Percentiles rank a stretch among this genome's conserved stretches.
Conservation (phyloP, 2,329 filamentous ascomycete genomes). For the Cytospora paraplurivora region DNA sequence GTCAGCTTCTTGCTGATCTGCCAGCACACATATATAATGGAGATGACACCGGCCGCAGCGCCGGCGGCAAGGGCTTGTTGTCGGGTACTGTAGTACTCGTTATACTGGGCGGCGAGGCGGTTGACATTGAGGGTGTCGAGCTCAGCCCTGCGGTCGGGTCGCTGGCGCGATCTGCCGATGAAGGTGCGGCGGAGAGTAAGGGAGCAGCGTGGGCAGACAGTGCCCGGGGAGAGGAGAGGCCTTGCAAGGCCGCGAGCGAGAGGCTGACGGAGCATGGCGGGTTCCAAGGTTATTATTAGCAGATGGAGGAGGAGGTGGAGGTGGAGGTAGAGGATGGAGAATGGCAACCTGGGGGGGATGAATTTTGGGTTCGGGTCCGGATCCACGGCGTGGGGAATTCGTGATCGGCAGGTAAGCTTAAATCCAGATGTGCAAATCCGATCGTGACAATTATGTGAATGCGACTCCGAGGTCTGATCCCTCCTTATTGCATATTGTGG, state of each 20-base stretch:
- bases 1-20: conserved; percentile 49
- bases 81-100: conserved; percentile 54
- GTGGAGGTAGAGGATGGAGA: neutral
- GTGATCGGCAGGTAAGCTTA: too few species aligned
- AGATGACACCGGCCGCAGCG: conserved; percentile 51
- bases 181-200: conserved; percentile 39
- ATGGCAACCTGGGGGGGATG: neutral
- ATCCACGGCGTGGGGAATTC: too few species aligned
- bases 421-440: too few species aligned
- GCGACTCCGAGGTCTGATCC: too few species aligned
- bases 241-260: conserved; percentile 33
- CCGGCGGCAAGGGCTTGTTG: conserved; percentile 56
- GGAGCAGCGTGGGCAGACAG: conserved; percentile 23
- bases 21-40: conserved; percentile 54
- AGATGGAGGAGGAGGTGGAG: neutral
- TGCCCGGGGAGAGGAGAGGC: conserved; percentile 16
- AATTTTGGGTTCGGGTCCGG: neutral
- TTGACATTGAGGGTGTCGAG: conserved; percentile 54
- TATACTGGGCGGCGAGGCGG: conserved; percentile 48
- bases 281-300: neutral
- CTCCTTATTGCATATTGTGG: too few species aligned
- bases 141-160: conserved; percentile 37
- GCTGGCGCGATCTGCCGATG: conserved; percentile 33
- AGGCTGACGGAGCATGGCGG: conserved; percentile 37
- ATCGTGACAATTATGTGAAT: too few species aligned